Base-by-base conservation (phyloP, 306 rosid genomes). In the Citrullus amarus region DNA sequence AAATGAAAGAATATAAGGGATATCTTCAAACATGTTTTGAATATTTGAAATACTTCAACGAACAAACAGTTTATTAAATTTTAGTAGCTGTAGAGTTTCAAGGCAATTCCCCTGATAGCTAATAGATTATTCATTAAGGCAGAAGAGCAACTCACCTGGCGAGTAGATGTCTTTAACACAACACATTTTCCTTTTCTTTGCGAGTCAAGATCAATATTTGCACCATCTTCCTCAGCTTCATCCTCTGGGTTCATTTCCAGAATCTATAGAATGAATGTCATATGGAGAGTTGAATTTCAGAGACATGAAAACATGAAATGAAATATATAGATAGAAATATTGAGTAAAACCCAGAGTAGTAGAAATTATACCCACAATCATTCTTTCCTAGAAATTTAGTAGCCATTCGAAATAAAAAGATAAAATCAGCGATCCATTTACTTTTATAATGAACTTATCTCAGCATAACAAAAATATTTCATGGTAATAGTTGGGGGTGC, bases 211-310 rank as follows among this genome's bases (percentile, higher is more conserved):
- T 95, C 99, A 81, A 95, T 92, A 80, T 92, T 95, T 4, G 97
- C 99, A 73, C 97, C 97, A 80, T 92, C 97, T 79, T 92, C 99
- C 80, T 92, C 97, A 8, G 96, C 99, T 74, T 95, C 99, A 66
- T 89, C 98, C 84, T 92, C 97, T 11, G 99, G 97, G 77, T 95
- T 90, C 99, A 95, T 91, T 80, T 95, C 99, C 88, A 95, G 85
- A 75, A 95, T 95, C 99, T 95, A 14, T 59, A 59, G 36, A 12
- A 59, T 25, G 15, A 59, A 25, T 11, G 28, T 59, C 65, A 22
- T 59, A 25, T 59, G 15, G 6, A 25, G 65, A 59, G 65, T 59
- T 59, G 36, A 25, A 5, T 59, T 59, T 25, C 36, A 12, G 3
- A 28, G 7, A 59, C 17, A 59, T 59, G 28, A 44, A 69, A 69